A percentile compares a stretch with the other conserved stretches of the same genome.
Conservation (phyloP, 2,329 filamentous ascomycete species). For the Fusarium sp. region DNA sequence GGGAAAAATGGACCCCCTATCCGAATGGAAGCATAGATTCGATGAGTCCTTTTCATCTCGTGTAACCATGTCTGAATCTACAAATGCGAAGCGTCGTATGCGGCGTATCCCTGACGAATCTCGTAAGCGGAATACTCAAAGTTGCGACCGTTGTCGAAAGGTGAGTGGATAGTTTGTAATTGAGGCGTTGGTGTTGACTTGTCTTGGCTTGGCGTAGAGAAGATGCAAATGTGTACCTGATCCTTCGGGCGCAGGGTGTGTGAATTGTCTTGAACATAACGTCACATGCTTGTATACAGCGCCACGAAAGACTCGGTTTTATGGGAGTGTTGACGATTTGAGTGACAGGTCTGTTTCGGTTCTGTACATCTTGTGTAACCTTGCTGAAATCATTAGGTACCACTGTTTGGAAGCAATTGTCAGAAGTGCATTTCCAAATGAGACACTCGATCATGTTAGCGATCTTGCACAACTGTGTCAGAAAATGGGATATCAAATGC, state of each 20-base stretch:
- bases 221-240: slow-evolving; percentile 53
- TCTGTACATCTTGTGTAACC: neutral
- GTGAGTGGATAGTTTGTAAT: slow-evolving; percentile 24
- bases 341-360: slow-evolving; percentile 49
- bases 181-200: neutral
- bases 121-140: slow-evolving; percentile 52
- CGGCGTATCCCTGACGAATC: slow-evolving; percentile 53
- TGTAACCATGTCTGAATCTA: slow-evolving; percentile 30
- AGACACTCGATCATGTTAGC: slow-evolving; percentile 45
- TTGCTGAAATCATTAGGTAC: slow-evolving; percentile 39
- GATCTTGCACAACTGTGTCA: slow-evolving; percentile 50
- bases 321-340: slow-evolving; percentile 54
- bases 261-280: slow-evolving; percentile 51
- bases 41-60: slow-evolving; percentile 21
- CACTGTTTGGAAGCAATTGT: slow-evolving; percentile 54
- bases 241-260: slow-evolving; percentile 48
- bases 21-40: slow-evolving; percentile 32
- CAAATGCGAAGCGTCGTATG: slow-evolving; percentile 46
- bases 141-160: slow-evolving; percentile 54
- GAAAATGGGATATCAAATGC: slow-evolving; percentile 52
- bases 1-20: neutral
- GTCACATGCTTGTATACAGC: slow-evolving; percentile 51
- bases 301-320: slow-evolving; percentile 54
- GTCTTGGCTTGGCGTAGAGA: neutral
- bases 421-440: slow-evolving; percentile 51